These are phyloP conservation scores for Balamuthia mandrillaris DNA, from an alignment of 208 protist genomes.

Conservation along the genomic window DNA sequence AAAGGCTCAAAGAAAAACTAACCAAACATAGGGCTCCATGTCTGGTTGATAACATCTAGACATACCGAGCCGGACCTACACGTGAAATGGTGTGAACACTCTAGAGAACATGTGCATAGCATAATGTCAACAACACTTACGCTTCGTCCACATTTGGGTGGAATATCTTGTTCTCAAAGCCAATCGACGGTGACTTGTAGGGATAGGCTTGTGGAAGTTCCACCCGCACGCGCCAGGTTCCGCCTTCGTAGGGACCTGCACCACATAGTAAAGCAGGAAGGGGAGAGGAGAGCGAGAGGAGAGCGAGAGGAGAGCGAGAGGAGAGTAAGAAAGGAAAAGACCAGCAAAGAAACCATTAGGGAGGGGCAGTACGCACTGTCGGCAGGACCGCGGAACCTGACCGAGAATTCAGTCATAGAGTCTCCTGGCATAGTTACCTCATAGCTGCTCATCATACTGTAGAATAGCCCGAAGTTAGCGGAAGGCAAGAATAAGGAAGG, in stretches of 20 bases:
- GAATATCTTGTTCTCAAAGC: conserved; percentile 94
- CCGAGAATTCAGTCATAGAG: conserved; percentile 87
- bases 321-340: background rate
- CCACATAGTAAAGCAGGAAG: too few species aligned
- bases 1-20: conserved; percentile 43
- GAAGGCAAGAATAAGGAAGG: background rate
- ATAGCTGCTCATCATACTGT: conserved; percentile 90
- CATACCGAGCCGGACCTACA: conserved; percentile 93
- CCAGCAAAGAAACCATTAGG: background rate
- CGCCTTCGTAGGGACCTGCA: conserved; percentile 89
- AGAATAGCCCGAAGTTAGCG: background rate
- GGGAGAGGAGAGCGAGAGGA: too few species aligned
- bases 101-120: background rate
- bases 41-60: conserved; percentile 98
- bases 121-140: conserved; percentile 8
- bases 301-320: too few species aligned
- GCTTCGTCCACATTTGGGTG: conserved; percentile 97
- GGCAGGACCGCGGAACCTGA: conserved; percentile 93
- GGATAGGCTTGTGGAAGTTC: conserved; percentile 93
- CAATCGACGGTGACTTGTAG: conserved; percentile 97
- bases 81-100: background rate
- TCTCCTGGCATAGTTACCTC: conserved; percentile 89
- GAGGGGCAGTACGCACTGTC: conserved; percentile 69
- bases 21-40: conserved; percentile 97
- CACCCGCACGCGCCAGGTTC: conserved; percentile 93